Evolutionary conservation across 2,329 filamentous ascomycete species (phyloP), one percentile per base, ranked within the genome.

Genomic region (Amauroascus verrucosus): DNA sequence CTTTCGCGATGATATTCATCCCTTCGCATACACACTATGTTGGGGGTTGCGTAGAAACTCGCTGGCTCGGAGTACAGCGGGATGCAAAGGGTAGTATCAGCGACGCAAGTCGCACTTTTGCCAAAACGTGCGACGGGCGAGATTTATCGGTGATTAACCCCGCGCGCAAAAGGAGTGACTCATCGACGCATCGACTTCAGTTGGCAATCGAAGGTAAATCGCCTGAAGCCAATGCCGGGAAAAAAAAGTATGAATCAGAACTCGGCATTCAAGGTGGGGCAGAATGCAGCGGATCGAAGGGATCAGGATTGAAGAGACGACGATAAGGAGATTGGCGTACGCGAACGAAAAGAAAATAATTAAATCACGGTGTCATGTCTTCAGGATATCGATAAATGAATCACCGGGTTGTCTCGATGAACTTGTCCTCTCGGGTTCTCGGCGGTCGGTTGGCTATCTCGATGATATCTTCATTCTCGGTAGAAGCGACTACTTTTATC

Each of bases 1-100:
- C 38, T 30, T 8, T 20, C 14, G 24, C 41, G 13, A 53, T 48
- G 28, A 20, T 18, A 48, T 48, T 48, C 51, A 53, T 53, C 32
- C n/a, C n/a, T 20, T 32, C 26, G 1, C n/a, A 22, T 30, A n/a
- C 6, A 13, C 40, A n/a, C 6, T n/a, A n/a, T 18, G 16, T 20
- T 9, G 33, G 9, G 9, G 4, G 9, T n/a, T 11, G 28, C 5
- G 22, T 22, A 9, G 1, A 30, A 9, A 16, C 2, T 11, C 41
- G 13, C 3, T 9, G 26, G 44, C 28, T 32, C 14, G 26, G n/a
- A 14, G 26, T 11, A 22, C 14, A 9, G 7, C 28, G 11, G 16
- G 8, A 14, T 2, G 44, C 14, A 33, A 33, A 14, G 2, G n/a
- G 28, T 28, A 26, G 5, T 41, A 41, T 16, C 14, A 18, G 6